phyloP scores from a whole-genome alignment of 2,329 filamentous ascomycete genomes.

The Dactylellina leptospora region DNA sequence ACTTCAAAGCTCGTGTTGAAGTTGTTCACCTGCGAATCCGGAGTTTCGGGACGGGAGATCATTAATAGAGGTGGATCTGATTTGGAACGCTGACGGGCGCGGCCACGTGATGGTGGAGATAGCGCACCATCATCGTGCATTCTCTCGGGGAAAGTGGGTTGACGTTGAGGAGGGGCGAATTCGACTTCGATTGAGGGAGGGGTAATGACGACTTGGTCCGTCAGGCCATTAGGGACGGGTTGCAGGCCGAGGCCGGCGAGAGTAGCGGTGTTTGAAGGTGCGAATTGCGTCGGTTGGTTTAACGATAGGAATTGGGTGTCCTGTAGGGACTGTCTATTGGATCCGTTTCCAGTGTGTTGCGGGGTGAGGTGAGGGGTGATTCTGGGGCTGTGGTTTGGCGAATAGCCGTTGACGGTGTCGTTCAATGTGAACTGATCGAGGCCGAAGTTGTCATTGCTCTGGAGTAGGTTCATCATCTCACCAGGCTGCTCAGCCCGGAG shows the following conservation, averaged over 20 bases:
- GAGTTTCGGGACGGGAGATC: slow-evolving; percentile 37
- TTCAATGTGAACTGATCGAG: slow-evolving; percentile 56
- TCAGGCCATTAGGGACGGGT: slow-evolving; percentile 30
- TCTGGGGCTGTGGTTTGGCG: slow-evolving; percentile 54
- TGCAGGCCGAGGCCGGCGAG: slow-evolving; percentile 53
- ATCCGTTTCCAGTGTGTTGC: slow-evolving; percentile 54
- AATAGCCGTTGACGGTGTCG: slow-evolving; percentile 52
- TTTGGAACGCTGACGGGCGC: slow-evolving; percentile 47
- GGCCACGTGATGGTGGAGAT: slow-evolving; percentile 52
- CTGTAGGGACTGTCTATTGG: slow-evolving; percentile 55
- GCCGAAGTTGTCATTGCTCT: slow-evolving; percentile 56
- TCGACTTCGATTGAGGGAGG: slow-evolving; percentile 57
- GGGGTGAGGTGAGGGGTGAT: slow-evolving; percentile 55
- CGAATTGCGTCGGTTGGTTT: slow-evolving; percentile 52
- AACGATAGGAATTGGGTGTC: slow-evolving; percentile 52
- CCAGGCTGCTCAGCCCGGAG: slow-evolving; percentile 54
- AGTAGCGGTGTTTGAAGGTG: slow-evolving; percentile 39
- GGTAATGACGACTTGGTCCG: slow-evolving; percentile 52
- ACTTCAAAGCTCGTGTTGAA: slow-evolving; percentile 53
- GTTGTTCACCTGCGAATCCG: slow-evolving; percentile 34
- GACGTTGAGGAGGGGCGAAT: slow-evolving; percentile 57
- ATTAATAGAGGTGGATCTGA: slow-evolving; percentile 46
- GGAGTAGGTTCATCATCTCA: slow-evolving; percentile 57
- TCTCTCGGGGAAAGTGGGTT: slow-evolving; percentile 57
- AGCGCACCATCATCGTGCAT: slow-evolving; percentile 56